phyloP scores from a whole-genome alignment of 352 stramenopile genomes.

The Phytopythium chamaehyphon region DNA sequence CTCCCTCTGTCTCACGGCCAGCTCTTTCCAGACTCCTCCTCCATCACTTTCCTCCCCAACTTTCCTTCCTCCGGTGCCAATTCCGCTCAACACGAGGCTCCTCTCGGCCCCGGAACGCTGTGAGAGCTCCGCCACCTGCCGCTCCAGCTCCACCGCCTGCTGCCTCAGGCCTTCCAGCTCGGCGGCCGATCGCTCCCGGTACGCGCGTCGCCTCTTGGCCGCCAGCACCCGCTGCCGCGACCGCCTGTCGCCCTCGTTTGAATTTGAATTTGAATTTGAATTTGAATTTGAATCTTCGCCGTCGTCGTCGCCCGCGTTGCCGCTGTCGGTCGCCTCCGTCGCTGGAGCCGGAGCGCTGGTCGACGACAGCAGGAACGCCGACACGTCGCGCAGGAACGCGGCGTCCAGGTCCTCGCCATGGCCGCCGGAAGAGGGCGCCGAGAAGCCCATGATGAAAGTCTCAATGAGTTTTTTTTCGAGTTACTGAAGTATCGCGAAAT shows the following conservation, averaged over 20 bases:
- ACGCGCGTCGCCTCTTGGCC: not conserved
- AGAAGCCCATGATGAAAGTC: not conserved
- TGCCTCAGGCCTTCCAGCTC: slow-evolving; percentile 1
- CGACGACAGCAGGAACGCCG: not conserved
- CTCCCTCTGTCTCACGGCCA: slow-evolving; percentile 4
- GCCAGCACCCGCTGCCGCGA: not conserved
- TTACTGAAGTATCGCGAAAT: too few species aligned
- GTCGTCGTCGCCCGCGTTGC: not conserved
- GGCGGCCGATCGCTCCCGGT: slow-evolving; percentile 6
- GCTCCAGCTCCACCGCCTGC: not conserved
- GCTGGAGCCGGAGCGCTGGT: not conserved
- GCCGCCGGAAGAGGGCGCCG: not conserved
- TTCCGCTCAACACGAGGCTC: not conserved
- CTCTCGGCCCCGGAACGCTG: not conserved
- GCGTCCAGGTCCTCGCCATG: not conserved
- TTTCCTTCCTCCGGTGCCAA: not conserved
- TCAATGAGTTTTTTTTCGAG: too few species aligned
- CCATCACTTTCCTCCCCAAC: too few species aligned
- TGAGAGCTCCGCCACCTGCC: slow-evolving; percentile 2
- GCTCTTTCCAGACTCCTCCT: slow-evolving; percentile 1
- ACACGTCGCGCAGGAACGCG: slow-evolving; percentile 3
- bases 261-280: too few species aligned
- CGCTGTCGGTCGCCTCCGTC: not conserved
- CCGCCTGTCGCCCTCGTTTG: not conserved
- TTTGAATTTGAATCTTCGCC: too few species aligned